These are phyloP conservation scores for Heracleum sosnowskyi DNA, from an alignment of 129 eudicot genomes.

Conservation along the genomic window DNA sequence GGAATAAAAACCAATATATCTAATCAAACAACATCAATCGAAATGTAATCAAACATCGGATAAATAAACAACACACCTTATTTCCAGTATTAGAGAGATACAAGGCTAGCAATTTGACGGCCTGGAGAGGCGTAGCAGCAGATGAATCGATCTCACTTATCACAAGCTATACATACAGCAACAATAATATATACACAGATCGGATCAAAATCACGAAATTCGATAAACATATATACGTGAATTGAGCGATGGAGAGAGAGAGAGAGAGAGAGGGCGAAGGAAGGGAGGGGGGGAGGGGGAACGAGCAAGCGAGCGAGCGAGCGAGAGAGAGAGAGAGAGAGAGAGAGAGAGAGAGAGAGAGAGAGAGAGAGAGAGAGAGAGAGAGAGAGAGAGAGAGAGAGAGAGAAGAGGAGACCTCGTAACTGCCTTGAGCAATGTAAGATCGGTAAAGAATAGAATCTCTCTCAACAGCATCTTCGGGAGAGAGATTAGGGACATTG, in stretches of 20 bases:
- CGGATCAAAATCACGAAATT: conserved; percentile 4
- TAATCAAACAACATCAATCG: background rate
- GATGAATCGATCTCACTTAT: conserved; percentile 79
- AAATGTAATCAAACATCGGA: background rate
- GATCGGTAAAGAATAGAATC: conserved; percentile 81
- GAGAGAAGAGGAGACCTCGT: conserved; percentile 36
- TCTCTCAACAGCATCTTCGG: conserved; percentile 69
- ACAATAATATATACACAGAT: background rate
- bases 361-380: too few species aligned
- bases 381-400: background rate
- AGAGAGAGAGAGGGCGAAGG: background rate
- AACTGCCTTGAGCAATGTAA: conserved; percentile 88
- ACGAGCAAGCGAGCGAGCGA: background rate
- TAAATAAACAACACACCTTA: background rate
- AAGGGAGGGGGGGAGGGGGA: too few species aligned
- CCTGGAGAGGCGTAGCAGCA: conserved; percentile 88
- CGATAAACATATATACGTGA: background rate
- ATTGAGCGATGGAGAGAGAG: background rate
- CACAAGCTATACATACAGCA: conserved; percentile 52
- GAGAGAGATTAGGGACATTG: conserved; percentile 65
- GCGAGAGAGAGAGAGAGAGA: conserved; percentile 4
- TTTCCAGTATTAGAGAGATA: conserved; percentile 47
- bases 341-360: too few species aligned
- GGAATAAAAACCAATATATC: background rate
- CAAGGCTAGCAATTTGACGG: conserved; percentile 83